Percentiles rank a stretch among this genome's conserved stretches.
Conservation (phyloP, 306 rosid genomes). For the Rosa multiflora region DNA sequence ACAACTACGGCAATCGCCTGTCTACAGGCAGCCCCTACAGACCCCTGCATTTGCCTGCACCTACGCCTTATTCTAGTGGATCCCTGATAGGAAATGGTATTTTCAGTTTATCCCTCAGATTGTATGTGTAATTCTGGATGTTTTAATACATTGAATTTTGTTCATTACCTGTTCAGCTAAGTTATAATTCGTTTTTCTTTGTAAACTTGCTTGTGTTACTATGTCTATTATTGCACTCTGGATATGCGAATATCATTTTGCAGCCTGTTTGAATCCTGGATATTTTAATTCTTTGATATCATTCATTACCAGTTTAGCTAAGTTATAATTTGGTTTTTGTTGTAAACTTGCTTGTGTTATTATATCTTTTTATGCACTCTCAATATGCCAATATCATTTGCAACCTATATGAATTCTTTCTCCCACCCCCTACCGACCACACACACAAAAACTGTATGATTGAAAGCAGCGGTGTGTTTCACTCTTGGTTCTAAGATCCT, state of each 20-base stretch:
- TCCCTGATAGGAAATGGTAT: slow-evolving; percentile 84
- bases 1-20: slow-evolving; percentile 75
- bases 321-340: not conserved
- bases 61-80: slow-evolving; percentile 85
- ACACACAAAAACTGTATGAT: not conserved
- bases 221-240: not conserved
- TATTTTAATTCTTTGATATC: not conserved
- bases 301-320: not conserved
- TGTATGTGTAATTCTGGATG: not conserved
- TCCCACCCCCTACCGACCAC: not conserved
- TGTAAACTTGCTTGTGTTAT: not conserved
- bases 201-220: not conserved
- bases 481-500: not conserved
- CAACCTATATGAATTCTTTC: not conserved
- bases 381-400: not conserved
- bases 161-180: not conserved
- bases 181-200: not conserved
- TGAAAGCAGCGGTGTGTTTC: not conserved
- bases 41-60: slow-evolving; percentile 83
- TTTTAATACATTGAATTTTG: not conserved
- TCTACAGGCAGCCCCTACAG: slow-evolving; percentile 91
- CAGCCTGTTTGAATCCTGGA: not conserved
- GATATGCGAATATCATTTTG: not conserved
- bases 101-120: slow-evolving; percentile 13
- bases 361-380: not conserved